These are phyloP conservation scores for Tolypocladium nubicola DNA, from an alignment of 2,329 filamentous ascomycete genomes.

Conservation along the genomic window DNA sequence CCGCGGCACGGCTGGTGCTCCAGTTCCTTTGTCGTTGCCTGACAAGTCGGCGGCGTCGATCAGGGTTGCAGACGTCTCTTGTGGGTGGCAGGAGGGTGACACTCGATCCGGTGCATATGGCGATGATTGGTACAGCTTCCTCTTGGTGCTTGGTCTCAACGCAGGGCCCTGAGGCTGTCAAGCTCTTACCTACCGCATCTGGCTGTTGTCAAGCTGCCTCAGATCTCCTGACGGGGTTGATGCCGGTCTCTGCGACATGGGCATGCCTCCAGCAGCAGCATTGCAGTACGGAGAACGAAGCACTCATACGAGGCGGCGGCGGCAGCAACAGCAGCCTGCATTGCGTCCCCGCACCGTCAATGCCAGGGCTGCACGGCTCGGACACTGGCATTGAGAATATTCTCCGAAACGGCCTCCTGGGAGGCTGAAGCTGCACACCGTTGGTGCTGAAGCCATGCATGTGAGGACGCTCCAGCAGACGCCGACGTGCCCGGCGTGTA, in stretches of 20 bases:
- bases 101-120: background rate
- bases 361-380: background rate
- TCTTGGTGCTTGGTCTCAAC: background rate
- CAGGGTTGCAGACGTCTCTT: background rate
- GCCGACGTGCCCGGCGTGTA: background rate
- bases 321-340: background rate
- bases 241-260: background rate
- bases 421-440: background rate
- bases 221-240: background rate
- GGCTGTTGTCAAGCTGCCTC: background rate
- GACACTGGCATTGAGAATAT: background rate
- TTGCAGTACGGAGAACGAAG: too few species aligned
- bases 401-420: background rate
- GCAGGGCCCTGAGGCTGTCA: background rate
- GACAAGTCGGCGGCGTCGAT: background rate
- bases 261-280: background rate
- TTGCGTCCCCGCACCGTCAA: background rate
- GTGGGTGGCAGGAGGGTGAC: background rate
- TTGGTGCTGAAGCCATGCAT: background rate
- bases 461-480: background rate
- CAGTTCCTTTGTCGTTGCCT: background rate
- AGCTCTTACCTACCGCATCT: background rate
- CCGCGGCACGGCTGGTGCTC: background rate
- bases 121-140: background rate
- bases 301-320: too few species aligned